Conservation (phyloP, 2,329 filamentous ascomycete genomes). For the Xylaria sp. region DNA sequence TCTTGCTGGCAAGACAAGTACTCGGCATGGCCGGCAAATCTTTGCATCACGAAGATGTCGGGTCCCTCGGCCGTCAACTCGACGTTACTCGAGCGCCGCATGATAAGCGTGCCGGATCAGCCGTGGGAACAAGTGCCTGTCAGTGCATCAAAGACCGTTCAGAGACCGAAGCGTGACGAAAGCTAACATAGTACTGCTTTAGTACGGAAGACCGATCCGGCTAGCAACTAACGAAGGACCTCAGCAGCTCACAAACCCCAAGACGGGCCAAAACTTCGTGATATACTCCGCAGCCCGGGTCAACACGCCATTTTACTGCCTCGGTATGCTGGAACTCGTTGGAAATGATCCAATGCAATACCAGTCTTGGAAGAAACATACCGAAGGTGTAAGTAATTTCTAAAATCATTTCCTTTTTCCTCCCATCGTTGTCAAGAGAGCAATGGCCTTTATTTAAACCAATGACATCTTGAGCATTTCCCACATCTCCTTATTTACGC, state of each 20-base stretch:
- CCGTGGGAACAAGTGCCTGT: slow-evolving; percentile 53
- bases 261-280: slow-evolving; percentile 52
- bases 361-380: slow-evolving; percentile 52
- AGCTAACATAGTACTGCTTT: slow-evolving; percentile 17
- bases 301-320: slow-evolving; percentile 53
- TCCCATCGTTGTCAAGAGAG: neutral
- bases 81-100: slow-evolving; percentile 48
- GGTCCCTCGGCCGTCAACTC: slow-evolving; percentile 51
- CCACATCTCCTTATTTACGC: no score
- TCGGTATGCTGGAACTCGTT: slow-evolving; percentile 52
- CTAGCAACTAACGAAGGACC: slow-evolving; percentile 53
- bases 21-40: slow-evolving; percentile 52
- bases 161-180: neutral
- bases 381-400: slow-evolving; percentile 39
- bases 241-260: slow-evolving; percentile 52
- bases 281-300: slow-evolving; percentile 54
- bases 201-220: slow-evolving; percentile 50
- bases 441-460: no score
- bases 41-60: slow-evolving; percentile 53
- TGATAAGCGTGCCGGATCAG: slow-evolving; percentile 51
- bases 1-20: slow-evolving; percentile 53
- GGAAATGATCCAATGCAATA: slow-evolving; percentile 53
- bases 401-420: neutral
- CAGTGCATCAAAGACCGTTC: neutral
- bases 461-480: neutral